phyloP scores from a whole-genome alignment of 352 stramenopile species.

The Aphanomyces euteiches region DNA sequence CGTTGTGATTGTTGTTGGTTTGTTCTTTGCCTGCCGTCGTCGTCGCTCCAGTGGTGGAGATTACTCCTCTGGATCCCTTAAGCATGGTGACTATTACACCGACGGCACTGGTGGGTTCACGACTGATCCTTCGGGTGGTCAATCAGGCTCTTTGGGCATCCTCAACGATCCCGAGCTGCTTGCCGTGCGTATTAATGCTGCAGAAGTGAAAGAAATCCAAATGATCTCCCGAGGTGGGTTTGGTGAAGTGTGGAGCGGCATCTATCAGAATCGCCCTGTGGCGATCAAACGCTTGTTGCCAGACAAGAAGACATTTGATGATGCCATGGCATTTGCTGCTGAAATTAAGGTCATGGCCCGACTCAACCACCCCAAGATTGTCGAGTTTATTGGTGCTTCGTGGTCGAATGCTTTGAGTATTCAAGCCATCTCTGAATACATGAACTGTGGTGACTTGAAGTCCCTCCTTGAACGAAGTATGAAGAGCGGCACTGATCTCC shows the following conservation, averaged over 20 bases:
- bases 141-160: constrained; percentile 48
- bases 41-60: constrained; percentile 30
- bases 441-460: constrained; percentile 63
- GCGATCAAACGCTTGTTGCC: constrained; percentile 55
- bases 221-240: constrained; percentile 60
- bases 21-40: constrained; percentile 45
- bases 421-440: constrained; percentile 60
- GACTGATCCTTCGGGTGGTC: constrained; percentile 32
- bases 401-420: constrained; percentile 64
- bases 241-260: constrained; percentile 63
- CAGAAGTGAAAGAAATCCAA: constrained; percentile 53
- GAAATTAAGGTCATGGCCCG: constrained; percentile 67
- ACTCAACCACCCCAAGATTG: constrained; percentile 68
- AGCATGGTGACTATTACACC: constrained; percentile 16
- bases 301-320: constrained; percentile 56
- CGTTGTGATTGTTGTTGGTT: constrained; percentile 40
- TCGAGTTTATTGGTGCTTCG: constrained; percentile 61
- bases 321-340: constrained; percentile 51
- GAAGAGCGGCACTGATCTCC: constrained; percentile 39
- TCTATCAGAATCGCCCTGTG: constrained; percentile 64
- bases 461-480: constrained; percentile 45
- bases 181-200: constrained; percentile 53
- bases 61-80: constrained; percentile 43
- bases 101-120: constrained; percentile 1
- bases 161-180: constrained; percentile 64